Percentiles rank a stretch among this genome's conserved stretches.
Conservation (phyloP, 257 asterid species). For the Solanum ossicruentum region DNA sequence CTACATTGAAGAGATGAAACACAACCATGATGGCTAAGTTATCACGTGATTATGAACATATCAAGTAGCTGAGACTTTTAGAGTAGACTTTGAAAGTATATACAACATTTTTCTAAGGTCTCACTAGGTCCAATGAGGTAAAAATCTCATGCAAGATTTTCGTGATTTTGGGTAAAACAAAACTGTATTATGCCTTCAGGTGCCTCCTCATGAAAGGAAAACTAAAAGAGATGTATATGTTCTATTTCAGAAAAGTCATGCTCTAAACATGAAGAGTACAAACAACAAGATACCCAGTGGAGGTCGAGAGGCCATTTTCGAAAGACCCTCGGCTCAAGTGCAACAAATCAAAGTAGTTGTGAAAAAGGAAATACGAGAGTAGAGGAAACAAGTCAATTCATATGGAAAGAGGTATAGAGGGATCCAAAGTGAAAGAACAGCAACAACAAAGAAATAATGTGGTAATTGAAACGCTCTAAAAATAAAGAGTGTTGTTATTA, state of each 20-base stretch:
- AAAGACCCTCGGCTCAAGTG: too few species aligned
- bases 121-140: neutral
- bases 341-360: too few species aligned
- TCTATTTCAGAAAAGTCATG: neutral
- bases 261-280: neutral
- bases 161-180: neutral
- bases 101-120: neutral
- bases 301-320: too few species aligned
- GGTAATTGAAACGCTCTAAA: neutral
- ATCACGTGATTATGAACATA: neutral
- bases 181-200: neutral
- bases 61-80: neutral
- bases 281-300: too few species aligned
- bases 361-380: too few species aligned
- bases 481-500: neutral
- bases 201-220: neutral
- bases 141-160: neutral
- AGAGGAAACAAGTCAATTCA: too few species aligned
- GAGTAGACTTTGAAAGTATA: neutral
- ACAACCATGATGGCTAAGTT: neutral
- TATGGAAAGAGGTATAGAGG: too few species aligned
- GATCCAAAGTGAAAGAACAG: too few species aligned
- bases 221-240: neutral
- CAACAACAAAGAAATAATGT: too few species aligned
- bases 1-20: neutral